Evolutionary conservation across 2,329 filamentous ascomycete species (phyloP).

Genomic region (Ceratocystis cacaofunesta): DNA sequence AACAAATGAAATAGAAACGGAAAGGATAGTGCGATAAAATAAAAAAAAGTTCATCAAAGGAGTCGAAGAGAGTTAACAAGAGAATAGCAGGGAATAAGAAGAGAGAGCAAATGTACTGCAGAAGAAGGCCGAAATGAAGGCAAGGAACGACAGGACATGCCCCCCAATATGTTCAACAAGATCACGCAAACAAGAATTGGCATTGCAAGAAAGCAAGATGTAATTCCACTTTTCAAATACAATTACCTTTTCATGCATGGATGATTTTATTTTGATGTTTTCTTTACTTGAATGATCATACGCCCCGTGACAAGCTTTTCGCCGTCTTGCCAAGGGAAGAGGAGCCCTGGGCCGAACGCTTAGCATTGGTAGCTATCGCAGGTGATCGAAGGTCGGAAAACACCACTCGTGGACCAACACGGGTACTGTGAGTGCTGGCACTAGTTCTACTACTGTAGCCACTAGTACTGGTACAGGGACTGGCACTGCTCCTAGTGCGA

Average conservation of each 20-base stretch:
- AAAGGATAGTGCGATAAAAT: constrained; percentile 2
- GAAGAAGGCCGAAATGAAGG: not conserved
- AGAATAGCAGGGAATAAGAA: not conserved
- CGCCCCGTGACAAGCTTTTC: not conserved
- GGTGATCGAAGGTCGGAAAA: not conserved
- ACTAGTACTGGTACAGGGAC: not conserved
- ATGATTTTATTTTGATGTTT: not conserved
- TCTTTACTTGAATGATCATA: not conserved
- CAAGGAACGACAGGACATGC: not conserved
- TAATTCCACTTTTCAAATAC: not conserved
- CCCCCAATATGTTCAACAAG: not conserved
- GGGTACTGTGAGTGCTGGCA: not conserved
- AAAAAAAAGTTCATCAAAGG: not conserved
- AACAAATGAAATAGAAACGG: constrained; percentile 8
- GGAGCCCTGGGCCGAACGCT: no score
- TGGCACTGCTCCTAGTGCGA: not conserved
- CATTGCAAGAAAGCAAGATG: not conserved
- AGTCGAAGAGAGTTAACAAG: not conserved
- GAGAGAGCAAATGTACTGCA: not conserved
- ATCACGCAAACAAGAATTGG: not conserved
- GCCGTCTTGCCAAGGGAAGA: not conserved
- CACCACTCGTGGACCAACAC: not conserved
- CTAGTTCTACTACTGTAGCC: not conserved
- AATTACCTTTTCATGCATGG: not conserved
- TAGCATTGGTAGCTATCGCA: not conserved